Conservation (phyloP, 495 filamentous ascomycete genomes). For the Corynascus novoguineensis region DNA sequence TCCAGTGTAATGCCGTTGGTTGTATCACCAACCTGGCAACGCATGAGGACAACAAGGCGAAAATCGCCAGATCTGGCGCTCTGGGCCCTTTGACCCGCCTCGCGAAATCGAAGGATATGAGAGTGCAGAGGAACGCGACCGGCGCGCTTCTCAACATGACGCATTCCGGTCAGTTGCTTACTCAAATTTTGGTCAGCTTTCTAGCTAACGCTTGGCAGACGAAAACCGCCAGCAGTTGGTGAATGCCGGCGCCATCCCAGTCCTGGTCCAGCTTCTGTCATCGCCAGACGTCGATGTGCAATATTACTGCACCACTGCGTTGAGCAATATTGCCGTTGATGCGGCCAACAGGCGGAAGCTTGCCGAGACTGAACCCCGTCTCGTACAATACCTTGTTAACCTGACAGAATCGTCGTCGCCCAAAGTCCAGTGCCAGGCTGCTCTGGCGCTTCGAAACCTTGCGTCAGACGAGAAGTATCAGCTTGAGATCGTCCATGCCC, state of each 20-base stretch:
- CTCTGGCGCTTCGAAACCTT: constrained; percentile 86
- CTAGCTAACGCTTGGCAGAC: constrained; percentile 51
- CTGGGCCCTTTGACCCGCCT: constrained; percentile 82
- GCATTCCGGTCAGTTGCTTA: constrained; percentile 71
- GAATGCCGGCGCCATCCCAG: constrained; percentile 91
- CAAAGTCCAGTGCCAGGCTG: constrained; percentile 97
- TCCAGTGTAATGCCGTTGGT: constrained; percentile 97
- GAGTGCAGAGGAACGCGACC: constrained; percentile 95
- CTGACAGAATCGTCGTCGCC: constrained; percentile 96
- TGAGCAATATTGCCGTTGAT: constrained; percentile 98
- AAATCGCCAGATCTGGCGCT: constrained; percentile 92
- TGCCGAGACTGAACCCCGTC: constrained; percentile 77
- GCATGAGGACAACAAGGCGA: constrained; percentile 98
- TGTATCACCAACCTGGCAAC: constrained; percentile 98
- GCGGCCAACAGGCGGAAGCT: constrained; percentile 82
- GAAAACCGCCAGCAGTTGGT: constrained; percentile 97
- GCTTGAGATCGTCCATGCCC: constrained; percentile 87
- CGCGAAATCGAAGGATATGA: constrained; percentile 97
- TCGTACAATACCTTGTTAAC: constrained; percentile 89
- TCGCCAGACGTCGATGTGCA: constrained; percentile 94
- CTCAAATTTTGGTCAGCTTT: background rate
- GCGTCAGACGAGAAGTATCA: constrained; percentile 99
- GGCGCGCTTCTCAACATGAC: constrained; percentile 98
- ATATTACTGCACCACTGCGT: constrained; percentile 97
- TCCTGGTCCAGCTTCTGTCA: constrained; percentile 87